Conservation (phyloP, 2,329 filamentous ascomycete species). For the Stachybotrys echinatus region DNA sequence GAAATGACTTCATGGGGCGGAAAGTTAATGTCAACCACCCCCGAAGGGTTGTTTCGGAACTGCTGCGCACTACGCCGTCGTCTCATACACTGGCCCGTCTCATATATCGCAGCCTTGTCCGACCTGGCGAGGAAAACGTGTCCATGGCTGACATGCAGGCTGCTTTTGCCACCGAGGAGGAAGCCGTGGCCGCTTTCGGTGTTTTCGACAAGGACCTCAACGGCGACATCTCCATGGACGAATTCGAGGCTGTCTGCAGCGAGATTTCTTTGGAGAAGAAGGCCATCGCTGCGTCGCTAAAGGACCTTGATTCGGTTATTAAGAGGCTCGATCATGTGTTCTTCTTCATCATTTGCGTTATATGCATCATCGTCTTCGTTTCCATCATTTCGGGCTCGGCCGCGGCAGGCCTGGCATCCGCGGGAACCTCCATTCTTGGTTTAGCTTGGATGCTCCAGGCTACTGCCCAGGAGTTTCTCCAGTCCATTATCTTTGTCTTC, state of each 20-base stretch:
- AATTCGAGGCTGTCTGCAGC: conserved; percentile 86
- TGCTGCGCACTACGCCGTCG: conserved; percentile 66
- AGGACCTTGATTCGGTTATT: conserved; percentile 91
- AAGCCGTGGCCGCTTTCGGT: conserved; percentile 80
- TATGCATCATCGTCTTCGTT: conserved; percentile 80
- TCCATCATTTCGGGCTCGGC: conserved; percentile 86
- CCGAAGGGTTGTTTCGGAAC: conserved; percentile 74
- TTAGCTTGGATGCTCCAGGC: conserved; percentile 89
- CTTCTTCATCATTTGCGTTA: conserved; percentile 76
- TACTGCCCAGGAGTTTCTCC: conserved; percentile 89
- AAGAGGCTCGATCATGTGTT: conserved; percentile 85
- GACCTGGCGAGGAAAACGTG: conserved; percentile 71
- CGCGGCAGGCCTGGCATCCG: conserved; percentile 84
- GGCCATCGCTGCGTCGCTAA: conserved; percentile 88
- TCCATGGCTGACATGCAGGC: conserved; percentile 70
- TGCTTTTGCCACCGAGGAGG: conserved; percentile 77
- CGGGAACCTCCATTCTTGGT: conserved; percentile 81
- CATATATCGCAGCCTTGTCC: conserved; percentile 79
- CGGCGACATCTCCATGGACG: conserved; percentile 92
- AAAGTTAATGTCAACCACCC: conserved; percentile 69
- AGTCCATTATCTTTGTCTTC: conserved; percentile 92
- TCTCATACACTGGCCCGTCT: conserved; percentile 82
- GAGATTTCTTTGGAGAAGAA: conserved; percentile 94
- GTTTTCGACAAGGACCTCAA: conserved; percentile 98
- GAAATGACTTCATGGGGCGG: conserved; percentile 86